Evolutionary conservation across 768 basidiomycete genomes (phyloP).

Genomic region (Boletellus emodensis): DNA sequence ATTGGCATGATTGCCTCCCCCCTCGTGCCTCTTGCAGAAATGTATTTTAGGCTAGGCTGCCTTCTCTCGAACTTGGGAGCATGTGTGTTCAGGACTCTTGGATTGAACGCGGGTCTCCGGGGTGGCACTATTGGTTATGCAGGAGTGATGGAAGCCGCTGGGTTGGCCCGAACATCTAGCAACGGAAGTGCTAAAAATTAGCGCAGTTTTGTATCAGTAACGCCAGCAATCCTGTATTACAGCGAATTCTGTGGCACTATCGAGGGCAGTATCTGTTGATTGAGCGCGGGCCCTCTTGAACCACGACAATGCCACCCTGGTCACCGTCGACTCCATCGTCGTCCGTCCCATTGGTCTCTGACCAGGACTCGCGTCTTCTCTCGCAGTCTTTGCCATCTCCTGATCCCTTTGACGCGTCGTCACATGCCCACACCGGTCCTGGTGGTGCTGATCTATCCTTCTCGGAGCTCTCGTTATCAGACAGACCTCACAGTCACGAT

Average conservation of each 20-base stretch:
- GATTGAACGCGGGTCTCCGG: constrained; percentile 20
- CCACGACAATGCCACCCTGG: constrained; percentile 25
- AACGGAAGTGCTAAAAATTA: constrained; percentile 17
- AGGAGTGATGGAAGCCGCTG: constrained; percentile 22
- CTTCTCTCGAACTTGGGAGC: constrained; percentile 23
- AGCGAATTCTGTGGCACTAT: background rate
- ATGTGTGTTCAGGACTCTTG: constrained; percentile 16
- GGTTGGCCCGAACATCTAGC: constrained; percentile 1
- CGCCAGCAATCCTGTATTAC: background rate
- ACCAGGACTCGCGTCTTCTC: constrained; percentile 39
- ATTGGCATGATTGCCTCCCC: constrained; percentile 21
- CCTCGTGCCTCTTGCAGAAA: constrained; percentile 12
- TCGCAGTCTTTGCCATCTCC: constrained; percentile 43
- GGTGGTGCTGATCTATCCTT: constrained; percentile 52
- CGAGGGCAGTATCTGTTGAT: background rate
- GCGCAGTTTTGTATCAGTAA: background rate
- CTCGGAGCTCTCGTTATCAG: constrained; percentile 50
- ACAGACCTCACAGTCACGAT: constrained; percentile 28
- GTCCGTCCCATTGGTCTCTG: constrained; percentile 18
- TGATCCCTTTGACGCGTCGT: constrained; percentile 28
- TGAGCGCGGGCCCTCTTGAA: background rate
- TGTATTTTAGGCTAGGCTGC: constrained; percentile 19
- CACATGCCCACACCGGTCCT: constrained; percentile 36
- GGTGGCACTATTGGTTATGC: constrained; percentile 13
- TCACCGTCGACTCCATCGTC: constrained; percentile 30